Base-by-base conservation (phyloP, 306 rosid genomes). In the Quercus agrifolia region DNA sequence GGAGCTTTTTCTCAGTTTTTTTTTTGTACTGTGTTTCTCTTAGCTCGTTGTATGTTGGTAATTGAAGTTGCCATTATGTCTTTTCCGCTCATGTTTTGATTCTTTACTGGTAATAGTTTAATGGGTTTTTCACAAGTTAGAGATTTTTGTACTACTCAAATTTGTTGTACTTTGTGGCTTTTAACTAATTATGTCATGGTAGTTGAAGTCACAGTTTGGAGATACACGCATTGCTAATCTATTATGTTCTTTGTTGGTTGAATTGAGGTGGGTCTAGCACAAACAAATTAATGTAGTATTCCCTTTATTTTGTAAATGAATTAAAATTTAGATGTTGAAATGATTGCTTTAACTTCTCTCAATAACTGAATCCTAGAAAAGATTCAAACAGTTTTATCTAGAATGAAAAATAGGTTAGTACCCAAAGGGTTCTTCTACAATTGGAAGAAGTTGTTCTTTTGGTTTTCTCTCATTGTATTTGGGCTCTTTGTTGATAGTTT, bases 1-100 rank as follows among this genome's bases (percentile, higher is more conserved):
- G 52, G 19, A 55, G 6, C 72, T 35, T 28, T 44, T 72, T 55
- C 83, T 81, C 77, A 35, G 30, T 71, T 82, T 77, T 78, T 18
- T 55, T 28, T 84, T 77, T 80, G 56, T 52, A 52, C 28, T 41
- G 31, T 11, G n/a, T 8, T 51, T 70, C 52, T 63, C 3, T 11
- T 72, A 70, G 71, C 56, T 58, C 41, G 11, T 14, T 25, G 5
- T 55, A 1, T 2, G 46, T 5, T 5, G 69, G 0, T 8, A 38
- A 38, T 38, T 38, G 46, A 38, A 19, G 25, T 38, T 70, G 51
- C 17, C 74, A 70, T 41, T 1, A 70, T 11, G 74, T 12, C 5
- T 59, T 23, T 59, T 59, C 46, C 46, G 12, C 67, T 23, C 38
- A 13, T 62, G n/a, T 62, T 25, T 27, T 62, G 31, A 23, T 62